These are phyloP conservation scores for Scedosporium apiospermum DNA, from an alignment of 2,329 filamentous ascomycete species.

Conservation along the genomic window DNA sequence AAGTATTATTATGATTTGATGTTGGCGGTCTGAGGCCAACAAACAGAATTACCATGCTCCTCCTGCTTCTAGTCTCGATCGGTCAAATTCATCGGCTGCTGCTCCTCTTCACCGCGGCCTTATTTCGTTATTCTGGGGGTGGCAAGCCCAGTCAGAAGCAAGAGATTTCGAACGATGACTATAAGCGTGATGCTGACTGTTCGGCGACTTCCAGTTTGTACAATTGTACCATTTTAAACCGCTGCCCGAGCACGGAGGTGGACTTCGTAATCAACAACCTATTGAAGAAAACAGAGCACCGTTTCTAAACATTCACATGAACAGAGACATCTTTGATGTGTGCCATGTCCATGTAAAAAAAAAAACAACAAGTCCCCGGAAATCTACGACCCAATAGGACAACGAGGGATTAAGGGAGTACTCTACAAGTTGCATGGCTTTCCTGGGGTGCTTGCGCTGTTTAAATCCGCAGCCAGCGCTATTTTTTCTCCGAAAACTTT, in stretches of 20 bases:
- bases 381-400: no score
- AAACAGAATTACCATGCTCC: background rate
- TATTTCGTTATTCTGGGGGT: background rate
- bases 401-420: no score
- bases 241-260: background rate
- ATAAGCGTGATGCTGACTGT: background rate
- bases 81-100: background rate
- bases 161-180: background rate
- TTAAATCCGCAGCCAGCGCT: no score
- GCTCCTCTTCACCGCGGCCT: background rate
- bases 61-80: no score
- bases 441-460: no score
- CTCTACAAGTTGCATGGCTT: no score
- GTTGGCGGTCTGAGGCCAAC: background rate
- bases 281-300: background rate
- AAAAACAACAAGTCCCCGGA: no score
- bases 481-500: no score
- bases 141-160: background rate
- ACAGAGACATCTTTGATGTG: background rate
- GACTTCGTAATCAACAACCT: background rate
- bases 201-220: no score
- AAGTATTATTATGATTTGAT: background rate
- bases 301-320: background rate
- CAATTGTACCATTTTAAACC: no score
- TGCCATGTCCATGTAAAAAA: no score